phyloP scores from a whole-genome alignment of 1,284 basidiomycete species.

The Microbotryomycetes sp. region DNA sequence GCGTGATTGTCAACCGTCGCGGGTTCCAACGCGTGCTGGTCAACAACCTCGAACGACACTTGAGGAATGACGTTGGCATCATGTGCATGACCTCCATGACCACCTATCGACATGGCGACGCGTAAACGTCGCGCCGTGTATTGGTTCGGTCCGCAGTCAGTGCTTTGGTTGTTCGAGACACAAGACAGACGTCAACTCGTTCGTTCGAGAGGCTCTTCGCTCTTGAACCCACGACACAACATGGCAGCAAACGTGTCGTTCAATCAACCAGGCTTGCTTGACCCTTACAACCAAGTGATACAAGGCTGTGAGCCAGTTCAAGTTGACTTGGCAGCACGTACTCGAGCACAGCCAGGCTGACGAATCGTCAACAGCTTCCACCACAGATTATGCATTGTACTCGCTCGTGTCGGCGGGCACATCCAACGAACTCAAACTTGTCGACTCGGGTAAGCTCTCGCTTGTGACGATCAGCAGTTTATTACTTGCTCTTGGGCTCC shows the following conservation, averaged over 20 bases:
- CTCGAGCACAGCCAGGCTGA: background rate
- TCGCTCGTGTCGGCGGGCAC: conserved; percentile 25
- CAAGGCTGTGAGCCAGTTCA: conserved; percentile 2
- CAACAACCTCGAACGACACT: conserved; percentile 11
- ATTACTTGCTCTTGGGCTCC: background rate
- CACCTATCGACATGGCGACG: background rate
- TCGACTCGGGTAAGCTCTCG: conserved; percentile 11
- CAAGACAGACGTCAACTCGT: background rate
- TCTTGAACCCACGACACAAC: background rate
- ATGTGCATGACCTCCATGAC: background rate
- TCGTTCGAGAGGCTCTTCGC: background rate
- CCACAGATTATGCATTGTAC: conserved; percentile 29
- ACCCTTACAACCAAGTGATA: conserved; percentile 12
- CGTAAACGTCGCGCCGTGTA: background rate
- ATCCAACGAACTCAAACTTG: conserved; percentile 30
- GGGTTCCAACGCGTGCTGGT: background rate
- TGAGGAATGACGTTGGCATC: background rate
- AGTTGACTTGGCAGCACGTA: background rate
- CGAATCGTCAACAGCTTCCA: background rate
- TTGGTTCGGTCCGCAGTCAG: no score
- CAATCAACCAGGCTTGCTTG: conserved; percentile 5
- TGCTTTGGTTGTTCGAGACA: background rate
- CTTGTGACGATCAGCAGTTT: background rate
- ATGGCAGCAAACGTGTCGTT: conserved; percentile 5
- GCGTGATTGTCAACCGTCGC: conserved; percentile 5